phyloP scores from a whole-genome alignment of 345 rosid genomes.

The Eucalyptus globulus region DNA sequence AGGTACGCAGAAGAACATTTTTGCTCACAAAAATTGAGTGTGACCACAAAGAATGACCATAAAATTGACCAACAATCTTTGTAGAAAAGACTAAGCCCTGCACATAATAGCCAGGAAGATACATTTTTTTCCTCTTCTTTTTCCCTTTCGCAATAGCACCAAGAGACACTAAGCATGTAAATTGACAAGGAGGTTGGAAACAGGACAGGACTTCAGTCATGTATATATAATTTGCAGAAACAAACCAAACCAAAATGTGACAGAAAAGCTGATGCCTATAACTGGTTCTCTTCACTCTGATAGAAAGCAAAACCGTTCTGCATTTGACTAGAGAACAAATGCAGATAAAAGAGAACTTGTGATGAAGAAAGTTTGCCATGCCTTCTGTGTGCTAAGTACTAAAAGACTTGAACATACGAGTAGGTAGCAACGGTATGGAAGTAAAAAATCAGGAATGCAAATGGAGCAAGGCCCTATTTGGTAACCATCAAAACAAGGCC shows the following conservation, averaged over 20 bases:
- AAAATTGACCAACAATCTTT: background rate
- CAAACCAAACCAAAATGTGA: background rate
- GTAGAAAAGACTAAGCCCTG: background rate
- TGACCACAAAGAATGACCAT: background rate
- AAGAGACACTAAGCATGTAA: background rate
- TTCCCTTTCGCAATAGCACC: background rate
- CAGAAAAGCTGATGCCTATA: background rate
- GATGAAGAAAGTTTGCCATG: background rate
- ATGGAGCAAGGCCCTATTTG: background rate
- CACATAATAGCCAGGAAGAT: background rate
- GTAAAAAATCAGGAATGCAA: background rate
- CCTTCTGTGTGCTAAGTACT: background rate
- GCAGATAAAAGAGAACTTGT: background rate
- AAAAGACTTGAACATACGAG: background rate
- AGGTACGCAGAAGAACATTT: background rate
- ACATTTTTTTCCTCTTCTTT: background rate
- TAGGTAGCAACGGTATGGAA: background rate
- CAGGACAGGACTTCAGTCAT: background rate
- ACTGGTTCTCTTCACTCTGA: background rate
- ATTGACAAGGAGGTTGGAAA: background rate
- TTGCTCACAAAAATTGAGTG: background rate
- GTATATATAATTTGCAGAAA: background rate
- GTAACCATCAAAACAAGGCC: too few species aligned
- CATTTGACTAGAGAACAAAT: background rate
- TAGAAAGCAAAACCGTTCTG: background rate